Evolutionary conservation across 2,329 filamentous ascomycete species (phyloP), one percentile per base, ranked within the genome.

Genomic region (Ramularia endophylla): DNA sequence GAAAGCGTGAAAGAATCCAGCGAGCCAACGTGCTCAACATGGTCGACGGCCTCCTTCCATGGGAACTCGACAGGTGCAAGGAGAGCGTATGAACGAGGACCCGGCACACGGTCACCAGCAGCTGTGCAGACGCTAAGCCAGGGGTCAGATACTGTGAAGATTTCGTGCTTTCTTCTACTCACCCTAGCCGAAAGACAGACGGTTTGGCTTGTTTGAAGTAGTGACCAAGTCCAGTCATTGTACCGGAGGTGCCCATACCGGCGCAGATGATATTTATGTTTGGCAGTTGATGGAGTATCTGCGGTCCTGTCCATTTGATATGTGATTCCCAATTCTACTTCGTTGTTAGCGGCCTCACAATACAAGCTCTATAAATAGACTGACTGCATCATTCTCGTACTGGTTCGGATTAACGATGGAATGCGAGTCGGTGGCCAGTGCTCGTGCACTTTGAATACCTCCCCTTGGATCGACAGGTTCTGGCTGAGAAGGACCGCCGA

Each of bases 181-280:
- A 32, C 38, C 36, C 46, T 13, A 49, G 37, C 9, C 46, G 36
- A 17, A 49, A 17, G 2, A 56, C 51, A 0, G 68, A 61, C 5
- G 66, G 70, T 47, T 75, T 77, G 3, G 56, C 33, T 1, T 53
- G 55, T 41, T 68, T 73, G 56, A 77, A 73, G 52, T 68, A 77
- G 2, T 64, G 68, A 1, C 73, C 81, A 17, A 94, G 83, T 8
- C 90, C 90, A 4, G 87, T 83, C 22, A 97, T 80, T 3, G 90
- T 95, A 4, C 90, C 90, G n/a, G 89, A 89, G 0, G 90, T 95
- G 2, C 89, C 89, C 6, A 90, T 89, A 18, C 89, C 89, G 0
- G 87, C 83, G 2, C 95, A 83, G 57, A 95, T 94, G 5, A 87
- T 88, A 60, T 90, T 64, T 64, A 1, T 85, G 83, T 29, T 72